Evolutionary conservation across 2,329 filamentous ascomycete species (phyloP).

Genomic region (Cercospora sojina): DNA sequence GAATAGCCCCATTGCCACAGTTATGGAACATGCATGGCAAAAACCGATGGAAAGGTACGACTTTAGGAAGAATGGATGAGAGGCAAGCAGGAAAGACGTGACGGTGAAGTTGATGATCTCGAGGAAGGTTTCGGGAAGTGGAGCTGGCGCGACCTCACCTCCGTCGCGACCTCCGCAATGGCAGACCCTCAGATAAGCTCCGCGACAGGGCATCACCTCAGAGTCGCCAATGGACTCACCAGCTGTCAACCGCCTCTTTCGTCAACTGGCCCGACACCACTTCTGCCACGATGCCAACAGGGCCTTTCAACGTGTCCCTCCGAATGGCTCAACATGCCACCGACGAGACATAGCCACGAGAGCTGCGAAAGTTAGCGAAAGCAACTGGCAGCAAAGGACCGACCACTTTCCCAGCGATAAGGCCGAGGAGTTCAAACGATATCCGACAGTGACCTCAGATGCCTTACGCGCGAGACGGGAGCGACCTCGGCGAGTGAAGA

Average conservation of each 20-base stretch:
- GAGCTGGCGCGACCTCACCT: conserved; percentile 4
- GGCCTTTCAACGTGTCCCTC: conserved; percentile 37
- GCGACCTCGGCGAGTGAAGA: conserved; percentile 85
- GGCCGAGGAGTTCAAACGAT: conserved; percentile 74
- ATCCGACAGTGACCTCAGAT: conserved; percentile 80
- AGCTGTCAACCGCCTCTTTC: conserved; percentile 73
- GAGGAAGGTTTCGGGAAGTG: conserved; percentile 10
- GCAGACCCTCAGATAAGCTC: not conserved
- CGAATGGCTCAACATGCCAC: conserved; percentile 14
- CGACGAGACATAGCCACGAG: conserved; percentile 24
- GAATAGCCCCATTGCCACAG: conserved; percentile 27
- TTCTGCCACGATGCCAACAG: conserved; percentile 42
- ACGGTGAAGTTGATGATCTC: not conserved
- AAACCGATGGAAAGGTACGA: not conserved
- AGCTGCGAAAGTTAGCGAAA: conserved; percentile 55
- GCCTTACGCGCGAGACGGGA: conserved; percentile 71
- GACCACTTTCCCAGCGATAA: conserved; percentile 74
- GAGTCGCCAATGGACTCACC: conserved; percentile 72
- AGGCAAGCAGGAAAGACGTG: not conserved
- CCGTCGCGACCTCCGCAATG: conserved; percentile 8
- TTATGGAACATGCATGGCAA: not conserved
- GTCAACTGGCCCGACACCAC: conserved; percentile 77
- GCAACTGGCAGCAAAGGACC: conserved; percentile 81
- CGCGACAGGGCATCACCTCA: not conserved
- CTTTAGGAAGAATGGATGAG: not conserved